Base-by-base conservation (phyloP, 495 filamentous ascomycete species). In the Neurospora sp. region DNA sequence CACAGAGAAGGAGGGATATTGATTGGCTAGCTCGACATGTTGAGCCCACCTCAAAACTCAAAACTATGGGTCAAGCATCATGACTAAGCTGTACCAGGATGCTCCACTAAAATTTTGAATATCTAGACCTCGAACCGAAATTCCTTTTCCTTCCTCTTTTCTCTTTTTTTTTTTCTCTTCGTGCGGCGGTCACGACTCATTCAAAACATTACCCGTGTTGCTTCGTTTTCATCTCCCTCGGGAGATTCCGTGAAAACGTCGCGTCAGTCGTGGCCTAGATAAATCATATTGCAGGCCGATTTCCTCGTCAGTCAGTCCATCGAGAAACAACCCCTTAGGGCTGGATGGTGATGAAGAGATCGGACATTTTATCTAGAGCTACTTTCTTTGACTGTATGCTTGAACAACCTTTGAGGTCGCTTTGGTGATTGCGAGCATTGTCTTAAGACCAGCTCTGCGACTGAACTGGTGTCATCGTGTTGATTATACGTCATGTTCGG, bases 231-330 rank as follows among this genome's bases (percentile, higher is more conserved):
- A 72, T 73, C 77, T 80, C 79, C 73, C 74, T 75, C 75, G 74
- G 76, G 76, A 76, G 78, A 77, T 74, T 71, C 77, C 69, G 80
- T 84, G 82, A 82, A 82, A 74, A 76, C 73, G 76, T 75, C 80
- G 85, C 81, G 84, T 85, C 83, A 85, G 81, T 83, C 77, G 80
- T 83, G 81, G 81, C 81, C 75, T 79, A 86, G 85, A 86, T 69
- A 13, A 76, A 85, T 77, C 73, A 84, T 74, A 85, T 86, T 85
- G 84, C 84, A 84, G 73, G 77, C 83, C 74, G 79, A 79, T 78
- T 69, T 81, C 79, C 76, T 73, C 74, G 70, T 77, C 77, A 81
- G 74, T 81, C 76, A 83, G 79, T 82, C 82, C 83, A 82, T 78
- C 80, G 74, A 79, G 76, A 66, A 77, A 71, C 69, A 78, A 77